Conservation (phyloP, 2,329 filamentous ascomycete species). For the Atkinsonella hypoxylon region DNA sequence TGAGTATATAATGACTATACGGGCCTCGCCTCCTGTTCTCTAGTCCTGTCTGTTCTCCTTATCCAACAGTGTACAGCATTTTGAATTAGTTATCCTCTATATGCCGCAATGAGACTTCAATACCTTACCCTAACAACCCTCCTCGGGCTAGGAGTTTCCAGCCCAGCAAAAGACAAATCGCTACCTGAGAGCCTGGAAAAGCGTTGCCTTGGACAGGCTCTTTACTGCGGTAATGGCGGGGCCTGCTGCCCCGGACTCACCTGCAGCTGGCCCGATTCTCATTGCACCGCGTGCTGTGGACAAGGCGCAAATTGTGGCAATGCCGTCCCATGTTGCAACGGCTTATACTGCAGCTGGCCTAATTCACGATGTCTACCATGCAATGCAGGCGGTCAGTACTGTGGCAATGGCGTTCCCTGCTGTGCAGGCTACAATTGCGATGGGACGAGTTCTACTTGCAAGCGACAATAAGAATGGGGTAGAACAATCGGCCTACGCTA, state of each 20-base stretch:
- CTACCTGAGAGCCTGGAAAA: background rate
- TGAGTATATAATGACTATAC: background rate
- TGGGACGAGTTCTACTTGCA: background rate
- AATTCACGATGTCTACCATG: background rate
- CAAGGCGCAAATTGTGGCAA: background rate
- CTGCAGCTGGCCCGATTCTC: conserved; percentile 1
- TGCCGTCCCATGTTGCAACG: conserved; percentile 1
- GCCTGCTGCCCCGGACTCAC: conserved; percentile 2
- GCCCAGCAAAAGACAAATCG: background rate
- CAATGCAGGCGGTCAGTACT: background rate
- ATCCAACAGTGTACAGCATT: background rate
- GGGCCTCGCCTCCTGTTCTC: background rate
- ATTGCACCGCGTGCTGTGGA: background rate
- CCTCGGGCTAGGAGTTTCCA: background rate
- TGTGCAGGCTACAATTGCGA: background rate
- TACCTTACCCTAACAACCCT: background rate
- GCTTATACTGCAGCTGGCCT: conserved; percentile 1
- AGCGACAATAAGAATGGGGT: too few species aligned
- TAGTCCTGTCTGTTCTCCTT: background rate
- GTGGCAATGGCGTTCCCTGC: conserved; percentile 3
- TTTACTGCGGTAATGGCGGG: background rate
- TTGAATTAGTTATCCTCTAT: background rate
- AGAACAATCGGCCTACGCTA: too few species aligned
- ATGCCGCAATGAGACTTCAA: background rate
- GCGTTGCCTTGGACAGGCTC: background rate